These are phyloP conservation scores for Ceratocystis ficicola DNA, from an alignment of 2,329 filamentous ascomycete species.

Conservation along the genomic window DNA sequence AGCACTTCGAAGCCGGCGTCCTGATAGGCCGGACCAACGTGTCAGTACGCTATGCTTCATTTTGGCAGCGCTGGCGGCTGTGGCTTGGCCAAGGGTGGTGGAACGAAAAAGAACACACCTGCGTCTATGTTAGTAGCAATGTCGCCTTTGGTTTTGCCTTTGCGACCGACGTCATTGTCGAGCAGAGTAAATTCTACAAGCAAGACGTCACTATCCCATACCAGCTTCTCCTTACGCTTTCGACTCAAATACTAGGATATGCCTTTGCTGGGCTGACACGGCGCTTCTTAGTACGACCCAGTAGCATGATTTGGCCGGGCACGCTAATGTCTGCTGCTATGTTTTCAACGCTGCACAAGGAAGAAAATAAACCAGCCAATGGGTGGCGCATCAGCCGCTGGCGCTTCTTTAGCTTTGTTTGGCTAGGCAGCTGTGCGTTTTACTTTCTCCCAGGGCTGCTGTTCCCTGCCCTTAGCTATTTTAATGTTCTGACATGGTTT, in stretches of 20 bases:
- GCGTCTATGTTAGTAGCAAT: slow-evolving; percentile 81
- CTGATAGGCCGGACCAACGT: slow-evolving; percentile 23
- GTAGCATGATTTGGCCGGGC: slow-evolving; percentile 84
- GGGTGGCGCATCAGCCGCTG: slow-evolving; percentile 74
- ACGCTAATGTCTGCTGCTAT: slow-evolving; percentile 81
- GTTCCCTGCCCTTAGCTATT: slow-evolving; percentile 76
- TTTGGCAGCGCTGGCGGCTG: slow-evolving; percentile 40
- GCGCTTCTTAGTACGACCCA: slow-evolving; percentile 69
- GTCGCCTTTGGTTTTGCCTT: slow-evolving; percentile 84
- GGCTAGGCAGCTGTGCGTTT: slow-evolving; percentile 59
- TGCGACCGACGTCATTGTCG: slow-evolving; percentile 79
- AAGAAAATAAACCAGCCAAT: slow-evolving; percentile 68
- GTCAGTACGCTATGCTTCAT: slow-evolving; percentile 19
- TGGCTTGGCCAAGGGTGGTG: slow-evolving; percentile 71
- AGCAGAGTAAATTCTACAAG: slow-evolving; percentile 80
- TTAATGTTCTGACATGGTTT: slow-evolving; percentile 81
- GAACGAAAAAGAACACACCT: slow-evolving; percentile 84
- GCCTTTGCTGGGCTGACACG: slow-evolving; percentile 73
- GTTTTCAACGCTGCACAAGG: slow-evolving; percentile 76
- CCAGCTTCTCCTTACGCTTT: slow-evolving; percentile 70
- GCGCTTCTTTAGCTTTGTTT: slow-evolving; percentile 71
- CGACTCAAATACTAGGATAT: slow-evolving; percentile 77
- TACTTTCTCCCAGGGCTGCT: slow-evolving; percentile 77
- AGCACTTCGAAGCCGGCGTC: slow-evolving; percentile 41
- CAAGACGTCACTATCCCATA: slow-evolving; percentile 66